Percentiles rank a stretch among this genome's conserved stretches.
Evolutionary conservation across 768 basidiomycete genomes (phyloP).

Genomic region (Mrakia gelida): DNA sequence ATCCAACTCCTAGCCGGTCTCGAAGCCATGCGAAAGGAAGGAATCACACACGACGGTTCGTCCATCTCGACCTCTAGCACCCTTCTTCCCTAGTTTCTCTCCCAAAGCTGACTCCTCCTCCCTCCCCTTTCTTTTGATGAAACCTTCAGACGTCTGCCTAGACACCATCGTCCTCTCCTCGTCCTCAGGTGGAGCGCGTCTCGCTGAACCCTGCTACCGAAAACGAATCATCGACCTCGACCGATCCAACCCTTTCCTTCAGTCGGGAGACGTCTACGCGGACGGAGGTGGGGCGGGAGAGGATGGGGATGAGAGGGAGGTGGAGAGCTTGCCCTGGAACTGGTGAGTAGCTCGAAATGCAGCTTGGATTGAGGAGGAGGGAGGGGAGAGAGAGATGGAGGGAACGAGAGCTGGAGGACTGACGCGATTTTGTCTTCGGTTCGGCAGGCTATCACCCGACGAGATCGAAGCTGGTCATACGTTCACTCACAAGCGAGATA

Average conservation of each 20-base stretch:
- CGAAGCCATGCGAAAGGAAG: constrained; percentile 60
- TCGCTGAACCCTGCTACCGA: constrained; percentile 68
- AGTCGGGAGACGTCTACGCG: constrained; percentile 16
- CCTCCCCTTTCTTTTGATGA: constrained; percentile 13
- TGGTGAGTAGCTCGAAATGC: no score
- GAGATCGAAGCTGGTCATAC: constrained; percentile 70
- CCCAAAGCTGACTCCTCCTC: constrained; percentile 2
- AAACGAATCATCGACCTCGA: constrained; percentile 73
- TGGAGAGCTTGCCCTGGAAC: constrained; percentile 54
- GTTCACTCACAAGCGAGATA: constrained; percentile 73
- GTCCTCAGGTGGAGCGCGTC: constrained; percentile 60
- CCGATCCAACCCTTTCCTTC: constrained; percentile 68
- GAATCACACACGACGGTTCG: constrained; percentile 67
- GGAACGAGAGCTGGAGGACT: constrained; percentile 25
- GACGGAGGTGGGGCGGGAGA: constrained; percentile 40
- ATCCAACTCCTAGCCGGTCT: constrained; percentile 66
- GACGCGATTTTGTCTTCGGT: constrained; percentile 4
- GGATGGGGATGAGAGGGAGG: constrained; percentile 34
- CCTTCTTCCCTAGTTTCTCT: constrained; percentile 14
- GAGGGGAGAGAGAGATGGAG: no score
- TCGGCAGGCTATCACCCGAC: constrained; percentile 66
- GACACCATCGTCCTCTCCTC: constrained; percentile 43
- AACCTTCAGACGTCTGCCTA: constrained; percentile 38
- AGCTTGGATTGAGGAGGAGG: no score
- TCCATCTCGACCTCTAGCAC: not conserved